A percentile compares a stretch with the other conserved stretches of the same genome.
These are phyloP conservation scores for Neopestalotiopsis rosae DNA, from an alignment of 2,329 filamentous ascomycete species.

Conservation along the genomic window DNA sequence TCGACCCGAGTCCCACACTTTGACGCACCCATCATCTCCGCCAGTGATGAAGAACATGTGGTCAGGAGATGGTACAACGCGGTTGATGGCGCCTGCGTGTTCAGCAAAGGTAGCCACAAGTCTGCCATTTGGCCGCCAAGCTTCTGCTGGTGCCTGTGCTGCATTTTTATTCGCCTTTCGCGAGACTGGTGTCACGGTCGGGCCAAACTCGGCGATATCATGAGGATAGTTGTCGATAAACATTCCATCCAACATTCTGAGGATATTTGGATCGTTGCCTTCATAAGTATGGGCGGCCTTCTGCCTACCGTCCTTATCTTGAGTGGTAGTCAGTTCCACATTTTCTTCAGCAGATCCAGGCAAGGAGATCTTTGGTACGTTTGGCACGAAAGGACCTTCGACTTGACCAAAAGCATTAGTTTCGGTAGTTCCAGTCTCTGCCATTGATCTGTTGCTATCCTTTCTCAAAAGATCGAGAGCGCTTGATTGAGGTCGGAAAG, in stretches of 20 bases:
- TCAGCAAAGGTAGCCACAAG: slow-evolving; percentile 90
- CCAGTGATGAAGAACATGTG: slow-evolving; percentile 94
- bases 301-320: slow-evolving; percentile 49
- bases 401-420: slow-evolving; percentile 65
- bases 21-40: slow-evolving; percentile 88
- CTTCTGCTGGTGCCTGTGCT: slow-evolving; percentile 58
- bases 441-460: slow-evolving; percentile 61
- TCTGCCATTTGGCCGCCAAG: slow-evolving; percentile 84
- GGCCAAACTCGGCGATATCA: slow-evolving; percentile 75
- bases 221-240: slow-evolving; percentile 75
- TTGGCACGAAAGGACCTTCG: slow-evolving; percentile 58
- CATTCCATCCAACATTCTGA: slow-evolving; percentile 81
- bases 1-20: slow-evolving; percentile 89
- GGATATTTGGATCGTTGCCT: slow-evolving; percentile 74
- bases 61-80: slow-evolving; percentile 83
- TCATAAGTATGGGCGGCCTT: slow-evolving; percentile 80
- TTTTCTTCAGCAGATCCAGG: slow-evolving; percentile 35
- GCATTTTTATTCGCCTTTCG: slow-evolving; percentile 51
- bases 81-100: slow-evolving; percentile 81
- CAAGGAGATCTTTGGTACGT: slow-evolving; percentile 38
- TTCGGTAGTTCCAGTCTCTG: slow-evolving; percentile 65
- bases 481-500: slow-evolving; percentile 62
- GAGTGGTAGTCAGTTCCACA: slow-evolving; percentile 44
- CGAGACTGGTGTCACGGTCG: slow-evolving; percentile 74
- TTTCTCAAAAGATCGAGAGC: slow-evolving; percentile 64